These are phyloP conservation scores for Gliomastix tumulicola DNA, from an alignment of 2,329 filamentous ascomycete genomes.

Conservation along the genomic window DNA sequence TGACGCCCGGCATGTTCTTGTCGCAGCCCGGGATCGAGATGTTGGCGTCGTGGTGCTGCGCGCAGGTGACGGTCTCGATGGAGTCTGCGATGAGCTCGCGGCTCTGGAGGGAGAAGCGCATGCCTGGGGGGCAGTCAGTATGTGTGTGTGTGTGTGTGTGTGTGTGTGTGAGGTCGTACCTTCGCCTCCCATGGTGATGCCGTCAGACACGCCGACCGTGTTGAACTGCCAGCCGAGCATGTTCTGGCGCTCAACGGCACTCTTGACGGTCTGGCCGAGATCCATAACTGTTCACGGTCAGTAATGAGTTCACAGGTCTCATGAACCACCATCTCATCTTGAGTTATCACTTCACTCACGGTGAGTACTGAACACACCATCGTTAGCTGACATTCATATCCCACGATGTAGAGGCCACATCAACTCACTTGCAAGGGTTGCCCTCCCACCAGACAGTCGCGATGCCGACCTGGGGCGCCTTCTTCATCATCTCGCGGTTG, in stretches of 20 bases:
- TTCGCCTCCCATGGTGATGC: constrained; percentile 92
- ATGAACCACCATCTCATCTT: no score
- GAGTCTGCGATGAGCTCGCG: constrained; percentile 91
- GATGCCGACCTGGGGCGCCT: constrained; percentile 81
- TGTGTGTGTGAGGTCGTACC: constrained; percentile 39
- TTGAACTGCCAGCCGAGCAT: constrained; percentile 97
- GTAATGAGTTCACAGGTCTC: no score
- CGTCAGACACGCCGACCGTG: constrained; percentile 82
- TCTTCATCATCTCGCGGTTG: constrained; percentile 78
- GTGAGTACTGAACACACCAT: constrained; percentile 23
- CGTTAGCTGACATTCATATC: background rate
- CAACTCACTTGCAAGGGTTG: constrained; percentile 82
- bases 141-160: background rate
- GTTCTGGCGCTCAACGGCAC: constrained; percentile 67
- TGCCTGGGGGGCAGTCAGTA: constrained; percentile 47
- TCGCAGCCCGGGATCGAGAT: constrained; percentile 91
- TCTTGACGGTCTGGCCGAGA: constrained; percentile 82
- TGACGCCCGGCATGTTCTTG: constrained; percentile 94
- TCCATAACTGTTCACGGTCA: constrained; percentile 59
- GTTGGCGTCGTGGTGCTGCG: constrained; percentile 87
- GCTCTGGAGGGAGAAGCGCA: constrained; percentile 88
- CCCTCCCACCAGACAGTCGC: constrained; percentile 97
- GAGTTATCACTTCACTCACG: no score
- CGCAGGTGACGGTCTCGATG: constrained; percentile 88
- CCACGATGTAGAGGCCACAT: background rate